Base-by-base conservation (phyloP, 1,139 yeast species). In the Protomyces inundatus region DNA sequence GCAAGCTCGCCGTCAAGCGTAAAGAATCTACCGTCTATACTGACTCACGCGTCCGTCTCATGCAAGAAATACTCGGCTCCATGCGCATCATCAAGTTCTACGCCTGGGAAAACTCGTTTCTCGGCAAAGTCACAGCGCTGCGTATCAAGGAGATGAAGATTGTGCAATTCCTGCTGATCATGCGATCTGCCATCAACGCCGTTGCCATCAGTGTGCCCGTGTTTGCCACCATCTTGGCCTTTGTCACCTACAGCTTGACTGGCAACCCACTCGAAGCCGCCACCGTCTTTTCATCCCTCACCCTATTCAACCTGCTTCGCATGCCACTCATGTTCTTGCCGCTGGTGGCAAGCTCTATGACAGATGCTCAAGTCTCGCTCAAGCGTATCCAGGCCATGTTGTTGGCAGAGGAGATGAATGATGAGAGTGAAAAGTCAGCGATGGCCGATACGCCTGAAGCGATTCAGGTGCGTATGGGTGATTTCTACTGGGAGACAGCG, bases 211-310 rank as follows among this genome's bases (percentile, higher is more conserved):
- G 86, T 2, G 78, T 88, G 62, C 86, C 95, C 0, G 79, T 82
- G 23, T 73, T 88, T 67, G 83, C 91, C 0, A 86, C 95, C 2
- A 80, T 87, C 81, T 79, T 85, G 1, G 81, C 96, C 0, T 90
- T 90, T 71, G 81, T 90, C 68, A 85, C 85, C 0, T 76, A 88
- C 69, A 86, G 85, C 69, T 84, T 81, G 51, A 75, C 84, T 4
- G 76, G 80, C 54, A 75, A 78, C 33, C 71, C 71, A n/a, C 80
- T 83, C 68, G 79, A 80, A 66, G 86, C 95, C 0, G 91, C 90
- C 1, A 77, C 81, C 42, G 84, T 90, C n/a, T 90, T 90, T 72
- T 82, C 97, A 0, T 86, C 96, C 10, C 78, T 90, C 62, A 82
- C 95, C 0, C 79, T 88, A 65, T 90, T 90, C 77, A 85, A 85